Base-by-base conservation (phyloP, 1,284 basidiomycete species). In the Pyrrhoderma lamaoense region DNA sequence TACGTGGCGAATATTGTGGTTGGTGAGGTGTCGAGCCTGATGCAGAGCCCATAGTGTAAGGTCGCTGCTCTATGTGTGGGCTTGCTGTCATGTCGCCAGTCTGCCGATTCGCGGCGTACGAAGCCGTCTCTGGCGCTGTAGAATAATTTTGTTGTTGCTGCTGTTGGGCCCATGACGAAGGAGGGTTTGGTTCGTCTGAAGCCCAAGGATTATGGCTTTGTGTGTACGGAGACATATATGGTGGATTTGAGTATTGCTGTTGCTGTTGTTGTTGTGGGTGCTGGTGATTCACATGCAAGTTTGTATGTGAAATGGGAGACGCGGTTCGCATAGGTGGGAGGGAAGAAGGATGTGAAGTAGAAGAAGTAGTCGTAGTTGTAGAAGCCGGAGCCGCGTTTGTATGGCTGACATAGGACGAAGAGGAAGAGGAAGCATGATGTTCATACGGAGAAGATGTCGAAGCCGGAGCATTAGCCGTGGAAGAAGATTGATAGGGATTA, bases 381-480 rank as follows among this genome's bases (percentile, higher is more conserved):
- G 47, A 27, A 8, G 23, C 35, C 2, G 38, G 38, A 31, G 47
- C 16, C 11, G 35, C n/a, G 16, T 58, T 65, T 61, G 46, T 57
- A 65, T 21, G 53, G 35, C 57, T 72, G 69, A 56, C 70, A 75
- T n/a, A 69, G 60, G 9, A 68, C 59, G 16, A 66, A 60, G 7
- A 70, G 65, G 57, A 75, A 77, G 36, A 68, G 60, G 35, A 72
- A 52, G 59, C 27, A 31, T 31, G 27, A 8, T 5, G 38, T 22
- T 79, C 79, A 55, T 75, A 74, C 63, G 85, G 82, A 53, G 65
- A 63, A 58, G 67, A 64, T 53, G 68, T 65, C 11, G 48, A 56
- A 25, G 38, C 38, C 31, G 48, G 38, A 13, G 25, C 38, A 4
- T 40, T 23, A 35, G 48, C 21, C 16, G 38, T n/a, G 8, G 38